A percentile compares a stretch with the other conserved stretches of the same genome.
These are phyloP conservation scores for Sordariomycetes sp. DNA, from an alignment of 2,329 filamentous ascomycete species.

Conservation along the genomic window DNA sequence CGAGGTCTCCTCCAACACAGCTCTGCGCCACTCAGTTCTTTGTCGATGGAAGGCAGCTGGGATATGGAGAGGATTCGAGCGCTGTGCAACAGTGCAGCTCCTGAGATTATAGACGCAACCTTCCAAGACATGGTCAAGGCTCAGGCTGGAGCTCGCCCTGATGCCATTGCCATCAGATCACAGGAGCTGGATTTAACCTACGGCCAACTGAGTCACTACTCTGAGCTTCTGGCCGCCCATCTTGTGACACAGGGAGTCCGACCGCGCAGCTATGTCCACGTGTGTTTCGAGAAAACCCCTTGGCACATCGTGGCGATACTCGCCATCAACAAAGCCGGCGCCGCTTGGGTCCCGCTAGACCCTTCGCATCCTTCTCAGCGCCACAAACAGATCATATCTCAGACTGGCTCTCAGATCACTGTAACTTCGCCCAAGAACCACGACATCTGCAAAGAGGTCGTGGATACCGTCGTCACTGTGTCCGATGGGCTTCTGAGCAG, in stretches of 20 bases:
- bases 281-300: constrained; percentile 8
- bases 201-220: neutral
- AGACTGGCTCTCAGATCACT: neutral
- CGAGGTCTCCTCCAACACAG: neutral
- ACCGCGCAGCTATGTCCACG: neutral
- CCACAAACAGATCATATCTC: constrained; percentile 1
- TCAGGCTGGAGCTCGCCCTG: neutral
- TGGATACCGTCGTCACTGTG: constrained; percentile 1
- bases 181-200: constrained; percentile 2
- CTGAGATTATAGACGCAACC: neutral
- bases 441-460: neutral
- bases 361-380: constrained; percentile 5
- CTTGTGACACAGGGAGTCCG: neutral
- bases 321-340: constrained; percentile 7
- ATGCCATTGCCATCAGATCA: neutral
- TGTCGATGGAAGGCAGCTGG: neutral
- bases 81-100: neutral
- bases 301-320: constrained; percentile 6
- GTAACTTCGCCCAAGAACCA: neutral
- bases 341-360: constrained; percentile 5
- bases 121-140: constrained; percentile 1
- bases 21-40: neutral
- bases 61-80: neutral
- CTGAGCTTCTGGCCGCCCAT: neutral
- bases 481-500: constrained; percentile 2